Conservation (phyloP, 2,329 filamentous ascomycete species). For the Colletotrichum cordylinicola region DNA sequence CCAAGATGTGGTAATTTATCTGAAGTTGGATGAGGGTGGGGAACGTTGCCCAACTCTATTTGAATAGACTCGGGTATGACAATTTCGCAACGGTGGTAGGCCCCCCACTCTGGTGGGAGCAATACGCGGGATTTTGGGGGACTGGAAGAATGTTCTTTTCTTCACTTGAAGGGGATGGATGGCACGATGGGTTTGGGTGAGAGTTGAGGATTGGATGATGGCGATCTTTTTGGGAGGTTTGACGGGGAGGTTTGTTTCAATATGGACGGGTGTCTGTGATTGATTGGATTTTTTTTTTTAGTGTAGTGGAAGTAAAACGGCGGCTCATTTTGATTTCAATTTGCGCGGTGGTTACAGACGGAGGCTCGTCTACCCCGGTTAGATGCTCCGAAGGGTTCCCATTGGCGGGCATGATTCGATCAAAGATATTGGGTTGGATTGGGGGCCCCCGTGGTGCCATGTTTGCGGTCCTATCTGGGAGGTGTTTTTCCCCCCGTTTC, state of each 20-base stretch:
- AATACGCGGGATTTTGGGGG: background rate
- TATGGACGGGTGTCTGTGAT: background rate
- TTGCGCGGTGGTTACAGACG: background rate
- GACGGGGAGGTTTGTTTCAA: background rate
- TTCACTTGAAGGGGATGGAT: background rate
- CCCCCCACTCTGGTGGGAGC: background rate
- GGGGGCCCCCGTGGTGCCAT: background rate
- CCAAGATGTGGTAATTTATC: background rate
- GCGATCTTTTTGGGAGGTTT: background rate
- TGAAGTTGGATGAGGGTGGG: background rate
- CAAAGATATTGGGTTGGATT: background rate
- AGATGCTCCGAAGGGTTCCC: background rate
- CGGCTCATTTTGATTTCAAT: background rate
- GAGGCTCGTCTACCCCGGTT: background rate
- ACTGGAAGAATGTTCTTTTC: background rate
- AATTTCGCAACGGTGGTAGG: background rate
- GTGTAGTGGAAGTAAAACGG: background rate
- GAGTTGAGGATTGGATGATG: background rate
- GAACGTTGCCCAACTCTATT: background rate
- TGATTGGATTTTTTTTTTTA: background rate
- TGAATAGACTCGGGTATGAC: background rate
- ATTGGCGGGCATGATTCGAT: background rate
- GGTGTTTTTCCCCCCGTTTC: no score
- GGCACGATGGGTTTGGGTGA: background rate
- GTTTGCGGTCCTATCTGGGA: background rate